Percentiles rank a stretch among this genome's conserved stretches.
These are phyloP conservation scores for Paecilomyces dactylethromorphus DNA, from an alignment of 2,329 filamentous ascomycete species.

Conservation along the genomic window DNA sequence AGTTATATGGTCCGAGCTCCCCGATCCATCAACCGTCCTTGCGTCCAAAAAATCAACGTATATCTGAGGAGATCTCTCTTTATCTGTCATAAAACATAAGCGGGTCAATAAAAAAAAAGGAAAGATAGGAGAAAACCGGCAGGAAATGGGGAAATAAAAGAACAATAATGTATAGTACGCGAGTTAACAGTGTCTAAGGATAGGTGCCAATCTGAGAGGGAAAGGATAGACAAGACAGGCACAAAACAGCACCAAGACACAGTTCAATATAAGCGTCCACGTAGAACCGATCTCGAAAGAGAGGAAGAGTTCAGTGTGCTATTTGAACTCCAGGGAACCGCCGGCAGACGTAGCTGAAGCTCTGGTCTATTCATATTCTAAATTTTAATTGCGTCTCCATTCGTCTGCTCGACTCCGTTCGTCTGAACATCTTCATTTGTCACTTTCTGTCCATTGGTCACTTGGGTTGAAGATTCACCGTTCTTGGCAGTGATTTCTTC, in stretches of 20 bases:
- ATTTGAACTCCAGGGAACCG: neutral
- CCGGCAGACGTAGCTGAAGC: neutral
- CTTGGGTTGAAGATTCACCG: neutral
- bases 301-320: neutral
- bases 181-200: neutral
- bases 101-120: neutral
- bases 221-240: neutral
- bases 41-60: no score
- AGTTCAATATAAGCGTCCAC: neutral
- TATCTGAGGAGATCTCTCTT: no score
- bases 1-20: no score
- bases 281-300: neutral
- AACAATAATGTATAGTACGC: neutral
- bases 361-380: neutral
- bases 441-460: neutral
- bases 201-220: neutral
- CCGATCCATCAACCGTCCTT: no score
- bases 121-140: neutral
- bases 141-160: neutral
- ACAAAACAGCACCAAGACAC: neutral
- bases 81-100: neutral
- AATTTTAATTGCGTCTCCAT: neutral
- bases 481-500: constrained; percentile 9
- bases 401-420: neutral
- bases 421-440: neutral